A percentile compares a stretch with the other conserved stretches of the same genome.
Evolutionary conservation across 2,329 filamentous ascomycete species (phyloP).

Genomic region (Aspergillus uvarum): DNA sequence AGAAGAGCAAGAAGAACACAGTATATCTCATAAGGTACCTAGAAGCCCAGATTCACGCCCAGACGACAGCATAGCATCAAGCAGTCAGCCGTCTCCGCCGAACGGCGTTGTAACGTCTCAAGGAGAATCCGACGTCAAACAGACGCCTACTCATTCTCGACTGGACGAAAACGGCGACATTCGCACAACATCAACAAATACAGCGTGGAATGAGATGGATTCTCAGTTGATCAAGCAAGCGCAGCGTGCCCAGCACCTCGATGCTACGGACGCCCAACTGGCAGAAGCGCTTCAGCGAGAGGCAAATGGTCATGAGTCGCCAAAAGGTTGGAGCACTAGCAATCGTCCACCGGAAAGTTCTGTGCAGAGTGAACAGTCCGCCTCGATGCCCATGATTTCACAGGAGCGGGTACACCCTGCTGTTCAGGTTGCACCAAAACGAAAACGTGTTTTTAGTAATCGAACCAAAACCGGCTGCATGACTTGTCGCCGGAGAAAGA

Average conservation of each 20-base stretch:
- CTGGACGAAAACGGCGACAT: constrained; percentile 33
- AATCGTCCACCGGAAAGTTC: constrained; percentile 40
- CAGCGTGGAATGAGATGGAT: constrained; percentile 42
- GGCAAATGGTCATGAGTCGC: constrained; percentile 43
- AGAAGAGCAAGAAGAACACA: constrained; percentile 44
- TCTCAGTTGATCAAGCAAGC: constrained; percentile 47
- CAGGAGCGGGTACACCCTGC: constrained; percentile 36
- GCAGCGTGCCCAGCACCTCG: constrained; percentile 46
- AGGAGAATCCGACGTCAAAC: constrained; percentile 22
- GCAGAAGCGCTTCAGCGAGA: constrained; percentile 55
- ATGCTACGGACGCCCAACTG: constrained; percentile 52
- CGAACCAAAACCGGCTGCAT: constrained; percentile 93
- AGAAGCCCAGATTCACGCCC: constrained; percentile 40
- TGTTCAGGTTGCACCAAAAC: constrained; percentile 43
- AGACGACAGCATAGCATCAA: constrained; percentile 33
- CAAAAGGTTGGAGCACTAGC: constrained; percentile 32
- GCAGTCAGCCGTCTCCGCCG: constrained; percentile 19
- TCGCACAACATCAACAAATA: constrained; percentile 27
- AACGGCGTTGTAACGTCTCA: constrained; percentile 22
- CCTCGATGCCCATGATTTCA: constrained; percentile 32
- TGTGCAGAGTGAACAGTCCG: constrained; percentile 35
- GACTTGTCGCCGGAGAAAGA: constrained; percentile 88
- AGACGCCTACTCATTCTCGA: constrained; percentile 23
- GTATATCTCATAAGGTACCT: constrained; percentile 36
- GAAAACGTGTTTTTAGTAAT: constrained; percentile 73